phyloP scores from a whole-genome alignment of 306 rosid genomes.

The Ziziphus jujuba region DNA sequence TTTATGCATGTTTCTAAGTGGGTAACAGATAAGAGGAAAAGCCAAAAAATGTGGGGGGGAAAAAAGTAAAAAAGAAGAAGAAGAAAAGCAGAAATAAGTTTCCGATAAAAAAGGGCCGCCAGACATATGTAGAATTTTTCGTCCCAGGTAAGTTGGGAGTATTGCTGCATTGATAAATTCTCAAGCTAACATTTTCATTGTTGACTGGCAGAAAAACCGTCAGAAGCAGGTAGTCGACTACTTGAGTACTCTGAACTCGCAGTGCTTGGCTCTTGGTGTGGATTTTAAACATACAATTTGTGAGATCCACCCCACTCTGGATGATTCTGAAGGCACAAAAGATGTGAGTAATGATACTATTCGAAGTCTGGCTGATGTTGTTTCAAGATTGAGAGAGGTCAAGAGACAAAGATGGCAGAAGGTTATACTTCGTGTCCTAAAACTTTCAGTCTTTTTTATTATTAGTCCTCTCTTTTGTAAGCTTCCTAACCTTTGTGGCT shows the following conservation, averaged over 20 bases:
- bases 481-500: slow-evolving; percentile 18
- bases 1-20: too few relatives aligned
- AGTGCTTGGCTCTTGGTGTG: slow-evolving; percentile 49
- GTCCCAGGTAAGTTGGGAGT: neutral
- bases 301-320: slow-evolving; percentile 44
- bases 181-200: neutral
- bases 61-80: too few relatives aligned
- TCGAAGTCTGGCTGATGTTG: slow-evolving; percentile 41
- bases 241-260: slow-evolving; percentile 30
- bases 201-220: slow-evolving; percentile 44
- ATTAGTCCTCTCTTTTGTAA: neutral
- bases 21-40: too few relatives aligned
- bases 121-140: too few relatives aligned
- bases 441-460: neutral
- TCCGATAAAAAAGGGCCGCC: too few relatives aligned
- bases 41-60: too few relatives aligned
- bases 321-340: slow-evolving; percentile 21
- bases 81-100: too few relatives aligned
- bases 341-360: slow-evolving; percentile 51
- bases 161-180: neutral
- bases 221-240: slow-evolving; percentile 47
- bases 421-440: slow-evolving; percentile 37
- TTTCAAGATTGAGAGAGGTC: slow-evolving; percentile 50
- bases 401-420: slow-evolving; percentile 59
- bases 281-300: slow-evolving; percentile 36